Percentiles rank a stretch among this genome's conserved stretches.
These are phyloP conservation scores for Sindora glabra DNA, from an alignment of 306 rosid genomes.

Conservation along the genomic window DNA sequence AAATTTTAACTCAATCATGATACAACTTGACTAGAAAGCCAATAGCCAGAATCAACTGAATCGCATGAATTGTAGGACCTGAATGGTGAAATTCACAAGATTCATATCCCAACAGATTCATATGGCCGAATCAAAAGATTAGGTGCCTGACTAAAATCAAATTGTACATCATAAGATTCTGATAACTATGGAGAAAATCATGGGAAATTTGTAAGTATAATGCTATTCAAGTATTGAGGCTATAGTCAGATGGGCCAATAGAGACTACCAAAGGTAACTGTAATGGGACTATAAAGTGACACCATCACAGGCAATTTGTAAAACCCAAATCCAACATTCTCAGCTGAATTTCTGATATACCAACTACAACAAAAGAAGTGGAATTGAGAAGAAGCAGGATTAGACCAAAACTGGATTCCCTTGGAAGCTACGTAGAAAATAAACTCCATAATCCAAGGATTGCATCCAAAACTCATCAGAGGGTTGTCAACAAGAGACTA, in stretches of 20 bases:
- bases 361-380: neutral
- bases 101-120: too few species aligned
- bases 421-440: neutral
- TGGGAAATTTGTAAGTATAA: neutral
- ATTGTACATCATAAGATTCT: too few species aligned
- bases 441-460: neutral
- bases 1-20: too few species aligned
- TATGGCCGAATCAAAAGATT: too few species aligned
- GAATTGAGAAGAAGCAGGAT: neutral
- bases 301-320: neutral
- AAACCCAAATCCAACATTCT: neutral
- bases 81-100: too few species aligned
- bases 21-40: too few species aligned
- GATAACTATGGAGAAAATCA: too few species aligned
- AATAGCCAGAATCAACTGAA: too few species aligned
- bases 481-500: neutral
- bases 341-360: neutral
- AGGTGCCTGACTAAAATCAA: too few species aligned
- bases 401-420: neutral
- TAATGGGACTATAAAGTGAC: neutral
- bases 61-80: too few species aligned
- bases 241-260: neutral
- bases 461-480: neutral
- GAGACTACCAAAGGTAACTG: neutral
- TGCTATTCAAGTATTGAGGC: neutral